These are phyloP conservation scores for Picea abies DNA, from an alignment of 83 land plant genomes.

Conservation along the genomic window DNA sequence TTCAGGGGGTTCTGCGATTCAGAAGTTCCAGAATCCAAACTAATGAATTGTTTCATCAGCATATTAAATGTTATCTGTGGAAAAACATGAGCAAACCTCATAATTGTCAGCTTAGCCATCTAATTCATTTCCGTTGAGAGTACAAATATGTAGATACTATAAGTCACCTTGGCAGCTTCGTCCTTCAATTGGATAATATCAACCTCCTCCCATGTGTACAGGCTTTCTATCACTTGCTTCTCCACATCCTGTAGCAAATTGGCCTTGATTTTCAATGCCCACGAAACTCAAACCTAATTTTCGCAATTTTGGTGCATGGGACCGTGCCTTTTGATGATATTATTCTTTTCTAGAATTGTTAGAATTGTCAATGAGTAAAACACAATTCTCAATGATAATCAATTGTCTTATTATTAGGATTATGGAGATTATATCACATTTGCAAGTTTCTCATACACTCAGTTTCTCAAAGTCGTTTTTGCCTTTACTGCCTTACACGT, in stretches of 20 bases:
- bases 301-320: constrained; percentile 13
- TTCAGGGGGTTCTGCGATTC: background rate
- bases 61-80: constrained; percentile 13
- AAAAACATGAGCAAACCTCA: background rate
- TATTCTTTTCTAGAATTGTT: background rate
- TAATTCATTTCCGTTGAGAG: background rate
- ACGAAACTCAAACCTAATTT: background rate
- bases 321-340: background rate
- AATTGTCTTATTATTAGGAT: no score
- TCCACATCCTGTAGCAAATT: background rate
- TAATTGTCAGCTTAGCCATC: background rate
- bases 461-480: no score
- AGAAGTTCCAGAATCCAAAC: background rate
- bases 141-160: background rate
- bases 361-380: no score
- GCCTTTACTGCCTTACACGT: no score
- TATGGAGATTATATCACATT: no score
- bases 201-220: constrained; percentile 5
- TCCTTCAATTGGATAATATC: background rate
- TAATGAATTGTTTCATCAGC: constrained; percentile 9
- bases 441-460: no score
- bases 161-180: constrained; percentile 2
- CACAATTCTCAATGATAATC: no score
- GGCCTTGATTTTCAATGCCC: constrained; percentile 5
- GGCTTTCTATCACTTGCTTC: background rate